Evolutionary conservation across 352 stramenopile species (phyloP).

Genomic region (Phytophthora pini): DNA sequence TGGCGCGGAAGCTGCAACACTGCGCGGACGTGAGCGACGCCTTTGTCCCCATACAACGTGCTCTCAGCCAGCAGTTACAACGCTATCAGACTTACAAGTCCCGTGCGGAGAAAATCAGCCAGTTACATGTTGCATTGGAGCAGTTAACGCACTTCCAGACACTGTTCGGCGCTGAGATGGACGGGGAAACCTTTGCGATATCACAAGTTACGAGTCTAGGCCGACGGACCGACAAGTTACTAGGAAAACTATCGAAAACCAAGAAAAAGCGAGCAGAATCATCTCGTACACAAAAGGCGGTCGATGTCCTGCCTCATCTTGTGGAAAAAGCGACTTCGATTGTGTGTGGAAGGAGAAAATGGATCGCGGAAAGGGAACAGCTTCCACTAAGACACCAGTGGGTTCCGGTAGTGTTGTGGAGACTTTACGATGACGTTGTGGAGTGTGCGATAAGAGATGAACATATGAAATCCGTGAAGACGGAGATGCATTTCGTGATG

Average conservation of each 20-base stretch:
- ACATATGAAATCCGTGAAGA: conserved; percentile 27
- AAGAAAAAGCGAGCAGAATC: conserved; percentile 8
- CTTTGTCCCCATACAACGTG: conserved; percentile 1
- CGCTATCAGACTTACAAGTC: conserved; percentile 21
- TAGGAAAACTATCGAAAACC: conserved; percentile 5
- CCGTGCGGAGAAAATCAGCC: conserved; percentile 6
- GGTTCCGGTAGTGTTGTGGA: conserved; percentile 44
- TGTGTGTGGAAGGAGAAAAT: conserved; percentile 8
- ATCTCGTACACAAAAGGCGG: conserved; percentile 5
- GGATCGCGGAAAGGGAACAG: conserved; percentile 21
- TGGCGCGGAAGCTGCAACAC: conserved; percentile 22
- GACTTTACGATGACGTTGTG: conserved; percentile 36
- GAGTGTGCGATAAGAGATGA: background rate
- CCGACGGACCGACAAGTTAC: conserved; percentile 26
- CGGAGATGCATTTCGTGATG: conserved; percentile 41
- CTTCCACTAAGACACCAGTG: conserved; percentile 41
- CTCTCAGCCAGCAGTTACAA: conserved; percentile 8
- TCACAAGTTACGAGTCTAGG: conserved; percentile 15
- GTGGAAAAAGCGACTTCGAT: conserved; percentile 23
- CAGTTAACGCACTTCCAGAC: conserved; percentile 25
- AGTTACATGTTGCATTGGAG: conserved; percentile 20
- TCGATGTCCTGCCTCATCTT: conserved; percentile 25
- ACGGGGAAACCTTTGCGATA: background rate
- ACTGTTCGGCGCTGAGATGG: conserved; percentile 23
- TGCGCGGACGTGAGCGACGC: conserved; percentile 26